A percentile compares a stretch with the other conserved stretches of the same genome.
phyloP scores from a whole-genome alignment of 768 basidiomycete species.

The Rhodotorula graminis region DNA sequence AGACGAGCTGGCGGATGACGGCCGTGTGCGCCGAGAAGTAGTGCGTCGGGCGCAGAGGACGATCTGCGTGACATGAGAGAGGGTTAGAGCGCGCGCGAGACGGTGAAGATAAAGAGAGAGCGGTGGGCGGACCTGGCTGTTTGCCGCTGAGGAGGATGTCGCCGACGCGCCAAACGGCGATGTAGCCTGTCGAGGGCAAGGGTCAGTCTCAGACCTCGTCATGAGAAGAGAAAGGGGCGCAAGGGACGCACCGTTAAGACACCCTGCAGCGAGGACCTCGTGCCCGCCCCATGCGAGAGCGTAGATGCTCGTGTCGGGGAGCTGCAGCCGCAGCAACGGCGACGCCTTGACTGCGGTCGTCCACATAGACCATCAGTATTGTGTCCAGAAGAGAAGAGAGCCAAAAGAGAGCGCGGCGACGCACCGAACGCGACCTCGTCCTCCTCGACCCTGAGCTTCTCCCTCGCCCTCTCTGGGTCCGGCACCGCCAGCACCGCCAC shows the following conservation, averaged over 20 bases:
- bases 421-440: conserved; percentile 54
- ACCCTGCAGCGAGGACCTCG: conserved; percentile 72
- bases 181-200: background rate
- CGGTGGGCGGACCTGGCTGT: background rate
- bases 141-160: conserved; percentile 38
- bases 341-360: conserved; percentile 48
- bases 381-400: background rate
- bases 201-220: background rate
- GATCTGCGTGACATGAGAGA: background rate
- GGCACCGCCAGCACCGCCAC: conserved; percentile 74
- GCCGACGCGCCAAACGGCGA: conserved; percentile 45
- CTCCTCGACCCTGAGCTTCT: background rate
- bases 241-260: conserved; percentile 63
- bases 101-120: too few species aligned
- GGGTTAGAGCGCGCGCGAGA: too few species aligned
- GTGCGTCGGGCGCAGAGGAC: conserved; percentile 59
- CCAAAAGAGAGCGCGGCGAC: conserved; percentile 38
- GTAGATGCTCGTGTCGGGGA: conserved; percentile 71
- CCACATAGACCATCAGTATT: background rate
- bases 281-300: conserved; percentile 87
- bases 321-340: conserved; percentile 66
- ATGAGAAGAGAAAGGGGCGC: too few species aligned
- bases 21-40: conserved; percentile 72
- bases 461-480: conserved; percentile 59
- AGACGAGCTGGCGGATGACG: conserved; percentile 68